A percentile compares a stretch with the other conserved stretches of the same genome.
phyloP scores from a whole-genome alignment of 176 grass and related monocot species.

The Phragmites australis region DNA sequence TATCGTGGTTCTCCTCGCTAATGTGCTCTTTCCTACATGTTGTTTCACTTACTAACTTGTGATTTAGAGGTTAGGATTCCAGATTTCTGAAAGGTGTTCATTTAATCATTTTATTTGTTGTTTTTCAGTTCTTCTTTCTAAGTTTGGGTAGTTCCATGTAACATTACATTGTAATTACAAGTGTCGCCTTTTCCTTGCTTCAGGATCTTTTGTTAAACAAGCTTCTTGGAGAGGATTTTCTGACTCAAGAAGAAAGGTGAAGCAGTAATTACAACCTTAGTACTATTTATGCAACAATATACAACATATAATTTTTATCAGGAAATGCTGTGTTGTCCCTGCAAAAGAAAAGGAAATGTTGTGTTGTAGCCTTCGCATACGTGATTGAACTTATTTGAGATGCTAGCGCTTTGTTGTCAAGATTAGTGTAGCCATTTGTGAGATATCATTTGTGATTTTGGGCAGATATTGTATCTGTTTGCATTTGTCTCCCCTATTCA shows the following conservation, averaged over 20 bases:
- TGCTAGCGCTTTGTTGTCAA: not conserved
- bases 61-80: constrained; percentile 16
- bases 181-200: constrained; percentile 30
- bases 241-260: constrained; percentile 96
- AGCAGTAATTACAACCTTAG: not conserved
- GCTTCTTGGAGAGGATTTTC: constrained; percentile 84
- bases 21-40: not conserved
- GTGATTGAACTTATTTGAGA: not conserved
- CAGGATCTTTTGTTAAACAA: constrained; percentile 95
- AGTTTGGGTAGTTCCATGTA: not conserved
- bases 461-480: not conserved
- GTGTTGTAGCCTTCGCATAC: not conserved
- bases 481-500: not conserved
- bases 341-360: too few species aligned
- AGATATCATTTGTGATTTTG: not conserved
- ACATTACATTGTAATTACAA: constrained; percentile 17
- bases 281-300: not conserved
- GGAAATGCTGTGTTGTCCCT: not conserved
- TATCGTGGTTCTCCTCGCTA: not conserved
- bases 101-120: not conserved
- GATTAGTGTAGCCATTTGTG: not conserved
- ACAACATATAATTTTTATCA: not conserved
- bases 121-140: not conserved
- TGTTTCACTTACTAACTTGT: constrained; percentile 18
- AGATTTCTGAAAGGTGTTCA: not conserved